phyloP scores from a whole-genome alignment of 257 asterid genomes.

The Solanum virginianum region DNA sequence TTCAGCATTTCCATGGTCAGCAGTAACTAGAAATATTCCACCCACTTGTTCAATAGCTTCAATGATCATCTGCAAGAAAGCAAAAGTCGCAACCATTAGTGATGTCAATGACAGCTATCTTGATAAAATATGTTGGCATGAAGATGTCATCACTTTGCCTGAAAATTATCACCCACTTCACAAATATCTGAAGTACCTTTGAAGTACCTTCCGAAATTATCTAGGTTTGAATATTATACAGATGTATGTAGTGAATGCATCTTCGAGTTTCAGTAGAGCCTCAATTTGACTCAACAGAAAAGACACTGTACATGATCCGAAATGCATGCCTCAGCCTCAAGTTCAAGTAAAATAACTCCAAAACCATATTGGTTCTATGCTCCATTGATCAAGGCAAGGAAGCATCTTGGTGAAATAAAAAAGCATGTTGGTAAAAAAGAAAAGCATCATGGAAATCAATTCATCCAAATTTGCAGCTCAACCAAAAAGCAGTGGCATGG shows the following conservation, averaged over 20 bases:
- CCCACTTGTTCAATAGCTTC: conserved; percentile 91
- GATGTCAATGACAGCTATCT: neutral
- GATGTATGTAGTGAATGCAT: neutral
- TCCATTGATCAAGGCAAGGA: neutral
- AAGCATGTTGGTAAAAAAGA: neutral
- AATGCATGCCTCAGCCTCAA: neutral
- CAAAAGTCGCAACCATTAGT: neutral
- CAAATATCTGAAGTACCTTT: neutral
- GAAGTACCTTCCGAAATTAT: neutral
- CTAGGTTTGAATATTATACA: neutral
- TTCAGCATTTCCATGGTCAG: conserved; percentile 98
- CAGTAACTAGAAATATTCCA: conserved; percentile 88
- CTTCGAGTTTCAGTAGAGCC: neutral
- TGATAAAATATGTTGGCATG: neutral
- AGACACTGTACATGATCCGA: neutral
- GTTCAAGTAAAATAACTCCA: neutral
- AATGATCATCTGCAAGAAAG: conserved; percentile 50
- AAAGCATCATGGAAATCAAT: neutral
- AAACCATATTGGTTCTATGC: neutral
- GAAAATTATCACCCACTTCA: neutral
- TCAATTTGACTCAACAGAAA: neutral
- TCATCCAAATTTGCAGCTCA: neutral
- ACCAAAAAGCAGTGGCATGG: neutral
- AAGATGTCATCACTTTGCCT: neutral
- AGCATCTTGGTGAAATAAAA: neutral